phyloP scores from a whole-genome alignment of 768 basidiomycete genomes.

The Tremella fuciformis region DNA sequence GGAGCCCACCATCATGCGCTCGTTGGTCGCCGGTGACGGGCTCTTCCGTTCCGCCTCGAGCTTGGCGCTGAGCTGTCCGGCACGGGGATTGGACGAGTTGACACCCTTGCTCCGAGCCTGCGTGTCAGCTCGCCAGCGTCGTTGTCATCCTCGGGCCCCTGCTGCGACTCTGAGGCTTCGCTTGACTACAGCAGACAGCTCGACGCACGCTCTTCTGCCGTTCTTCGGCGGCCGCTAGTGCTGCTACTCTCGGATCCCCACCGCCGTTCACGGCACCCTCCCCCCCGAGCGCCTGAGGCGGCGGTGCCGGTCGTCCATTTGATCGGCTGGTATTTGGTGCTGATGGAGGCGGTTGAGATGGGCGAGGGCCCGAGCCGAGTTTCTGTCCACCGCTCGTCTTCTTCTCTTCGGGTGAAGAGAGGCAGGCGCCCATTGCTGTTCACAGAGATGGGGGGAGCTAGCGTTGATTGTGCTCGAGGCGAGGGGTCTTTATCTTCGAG shows the following conservation, averaged over 20 bases:
- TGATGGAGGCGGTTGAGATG: conserved; percentile 15
- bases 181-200: not conserved
- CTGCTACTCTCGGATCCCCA: conserved; percentile 45
- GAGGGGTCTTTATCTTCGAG: too few relatives aligned
- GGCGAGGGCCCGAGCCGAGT: conserved; percentile 35
- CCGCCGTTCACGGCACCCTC: conserved; percentile 13
- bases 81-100: conserved; percentile 39
- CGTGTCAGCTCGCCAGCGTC: conserved; percentile 5
- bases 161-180: conserved; percentile 1
- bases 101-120: conserved; percentile 42
- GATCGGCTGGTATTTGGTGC: conserved; percentile 2
- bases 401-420: conserved; percentile 43
- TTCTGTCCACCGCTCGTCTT: conserved; percentile 34
- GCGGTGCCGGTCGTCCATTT: conserved; percentile 12
- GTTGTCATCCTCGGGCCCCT: too few relatives aligned
- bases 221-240: conserved; percentile 45
- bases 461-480: too few relatives aligned
- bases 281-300: conserved; percentile 27
- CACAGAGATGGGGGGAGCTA: too few relatives aligned
- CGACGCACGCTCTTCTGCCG: conserved; percentile 46
- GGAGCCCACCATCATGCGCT: conserved; percentile 35
- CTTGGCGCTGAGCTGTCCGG: conserved; percentile 46
- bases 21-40: conserved; percentile 19
- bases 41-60: conserved; percentile 41
- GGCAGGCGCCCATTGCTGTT: conserved; percentile 47